Evolutionary conservation across 148 eudicot genomes (phyloP).

Genomic region (Dianthus caryophyllus): DNA sequence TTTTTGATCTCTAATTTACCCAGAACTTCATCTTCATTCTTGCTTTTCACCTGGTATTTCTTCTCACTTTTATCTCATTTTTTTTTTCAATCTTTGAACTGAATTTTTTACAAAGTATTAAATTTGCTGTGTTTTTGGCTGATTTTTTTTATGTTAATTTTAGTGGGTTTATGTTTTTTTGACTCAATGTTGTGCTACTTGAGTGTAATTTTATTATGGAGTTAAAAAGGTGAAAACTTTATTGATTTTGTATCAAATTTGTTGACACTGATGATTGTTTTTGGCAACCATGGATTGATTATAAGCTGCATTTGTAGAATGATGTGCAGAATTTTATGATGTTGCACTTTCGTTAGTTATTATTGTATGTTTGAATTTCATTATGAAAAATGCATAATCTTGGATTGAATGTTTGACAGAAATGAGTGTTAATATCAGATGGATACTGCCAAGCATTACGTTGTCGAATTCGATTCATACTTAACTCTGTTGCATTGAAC

Average conservation of each 20-base stretch:
- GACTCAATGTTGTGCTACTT: neutral
- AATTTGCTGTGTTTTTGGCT: conserved; percentile 3
- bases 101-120: neutral
- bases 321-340: neutral
- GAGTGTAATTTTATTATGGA: neutral
- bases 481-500: too few relatives aligned
- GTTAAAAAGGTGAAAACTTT: neutral
- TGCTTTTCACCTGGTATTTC: conserved; percentile 12
- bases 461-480: neutral
- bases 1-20: neutral
- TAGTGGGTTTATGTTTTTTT: neutral
- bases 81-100: neutral
- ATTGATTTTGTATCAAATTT: neutral
- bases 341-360: neutral
- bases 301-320: neutral
- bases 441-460: neutral
- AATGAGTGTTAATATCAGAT: neutral
- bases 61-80: conserved; percentile 2
- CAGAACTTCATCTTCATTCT: conserved; percentile 7
- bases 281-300: neutral
- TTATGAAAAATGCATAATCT: neutral
- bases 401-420: neutral
- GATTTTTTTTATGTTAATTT: neutral
- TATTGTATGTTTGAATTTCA: neutral
- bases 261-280: too few relatives aligned